Conservation (phyloP, 2,329 filamentous ascomycete genomes). For the Alternaria sp. region DNA sequence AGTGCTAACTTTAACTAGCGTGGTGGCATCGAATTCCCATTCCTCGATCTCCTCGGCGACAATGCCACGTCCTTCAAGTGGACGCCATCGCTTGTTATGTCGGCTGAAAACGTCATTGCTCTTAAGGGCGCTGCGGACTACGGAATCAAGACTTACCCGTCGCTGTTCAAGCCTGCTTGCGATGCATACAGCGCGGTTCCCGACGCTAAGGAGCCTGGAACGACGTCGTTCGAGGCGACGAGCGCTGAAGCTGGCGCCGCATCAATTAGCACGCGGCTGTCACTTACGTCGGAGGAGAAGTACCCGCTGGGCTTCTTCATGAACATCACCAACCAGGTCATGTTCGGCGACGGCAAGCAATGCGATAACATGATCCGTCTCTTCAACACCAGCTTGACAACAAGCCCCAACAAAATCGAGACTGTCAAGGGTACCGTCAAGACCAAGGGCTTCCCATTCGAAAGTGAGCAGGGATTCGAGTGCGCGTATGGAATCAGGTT, state of each 20-base stretch:
- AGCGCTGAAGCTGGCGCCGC: conserved; percentile 25
- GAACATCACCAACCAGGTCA: conserved; percentile 64
- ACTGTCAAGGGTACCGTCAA: conserved; percentile 43
- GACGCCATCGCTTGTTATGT: conserved; percentile 57
- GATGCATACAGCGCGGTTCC: conserved; percentile 54
- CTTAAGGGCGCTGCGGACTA: conserved; percentile 56
- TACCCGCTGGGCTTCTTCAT: conserved; percentile 55
- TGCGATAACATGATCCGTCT: conserved; percentile 56
- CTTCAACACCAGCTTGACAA: conserved; percentile 56
- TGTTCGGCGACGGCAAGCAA: conserved; percentile 50
- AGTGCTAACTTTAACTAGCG: conserved; percentile 47
- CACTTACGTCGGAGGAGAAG: conserved; percentile 15
- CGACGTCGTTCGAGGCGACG: conserved; percentile 29
- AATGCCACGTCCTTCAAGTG: conserved; percentile 61
- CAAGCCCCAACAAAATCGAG: conserved; percentile 39
- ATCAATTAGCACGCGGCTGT: conserved; percentile 27
- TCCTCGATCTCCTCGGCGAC: conserved; percentile 61
- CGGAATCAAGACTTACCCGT: conserved; percentile 53
- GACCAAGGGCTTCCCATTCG: conserved; percentile 39
- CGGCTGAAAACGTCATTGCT: conserved; percentile 51
- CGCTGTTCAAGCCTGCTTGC: conserved; percentile 56
- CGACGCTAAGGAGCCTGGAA: conserved; percentile 28
- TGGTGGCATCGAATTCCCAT: conserved; percentile 62
- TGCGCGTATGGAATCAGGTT: conserved; percentile 45
- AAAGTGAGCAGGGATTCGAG: conserved; percentile 34